phyloP scores from a whole-genome alignment of 1,284 basidiomycete species.

The Xanthoconium separans region DNA sequence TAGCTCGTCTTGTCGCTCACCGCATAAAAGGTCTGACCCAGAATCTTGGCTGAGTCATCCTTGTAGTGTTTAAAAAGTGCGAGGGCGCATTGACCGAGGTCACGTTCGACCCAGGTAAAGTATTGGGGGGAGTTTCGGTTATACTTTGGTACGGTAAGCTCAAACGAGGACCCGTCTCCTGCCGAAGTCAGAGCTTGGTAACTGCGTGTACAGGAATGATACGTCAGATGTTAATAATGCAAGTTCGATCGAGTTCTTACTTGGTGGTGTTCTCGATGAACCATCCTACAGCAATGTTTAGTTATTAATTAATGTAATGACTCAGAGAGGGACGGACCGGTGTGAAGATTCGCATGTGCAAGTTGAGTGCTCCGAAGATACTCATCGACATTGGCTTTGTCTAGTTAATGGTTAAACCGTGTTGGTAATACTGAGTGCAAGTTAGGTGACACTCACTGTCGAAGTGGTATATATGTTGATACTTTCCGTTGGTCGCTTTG shows the following conservation, averaged over 20 bases:
- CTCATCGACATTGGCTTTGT: too few species aligned
- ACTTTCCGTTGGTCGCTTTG: constrained; percentile 27
- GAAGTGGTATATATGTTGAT: constrained; percentile 14
- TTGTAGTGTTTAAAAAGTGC: constrained; percentile 33
- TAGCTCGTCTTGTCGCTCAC: constrained; percentile 27
- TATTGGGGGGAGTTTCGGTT: constrained; percentile 16
- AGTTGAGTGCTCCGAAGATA: constrained; percentile 20
- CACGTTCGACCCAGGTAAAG: constrained; percentile 29
- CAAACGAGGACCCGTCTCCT: constrained; percentile 1
- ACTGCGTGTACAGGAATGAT: too few species aligned
- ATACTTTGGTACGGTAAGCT: constrained; percentile 22
- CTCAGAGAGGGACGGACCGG: constrained; percentile 9
- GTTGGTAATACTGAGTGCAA: neutral
- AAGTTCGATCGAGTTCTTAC: too few species aligned
- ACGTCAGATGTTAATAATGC: too few species aligned
- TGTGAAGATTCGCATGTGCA: constrained; percentile 24
- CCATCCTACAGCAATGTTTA: constrained; percentile 17
- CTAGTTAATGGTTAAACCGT: too few species aligned
- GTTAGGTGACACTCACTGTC: constrained; percentile 14
- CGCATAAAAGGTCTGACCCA: constrained; percentile 25
- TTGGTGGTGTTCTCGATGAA: constrained; percentile 27
- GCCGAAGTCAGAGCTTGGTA: too few species aligned
- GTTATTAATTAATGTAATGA: neutral
- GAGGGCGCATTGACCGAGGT: constrained; percentile 26
- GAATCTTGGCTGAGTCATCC: constrained; percentile 14